Percentiles rank a stretch among this genome's conserved stretches.
These are phyloP conservation scores for Ilex paraguariensis DNA, from an alignment of 305 asterid species.

Conservation along the genomic window DNA sequence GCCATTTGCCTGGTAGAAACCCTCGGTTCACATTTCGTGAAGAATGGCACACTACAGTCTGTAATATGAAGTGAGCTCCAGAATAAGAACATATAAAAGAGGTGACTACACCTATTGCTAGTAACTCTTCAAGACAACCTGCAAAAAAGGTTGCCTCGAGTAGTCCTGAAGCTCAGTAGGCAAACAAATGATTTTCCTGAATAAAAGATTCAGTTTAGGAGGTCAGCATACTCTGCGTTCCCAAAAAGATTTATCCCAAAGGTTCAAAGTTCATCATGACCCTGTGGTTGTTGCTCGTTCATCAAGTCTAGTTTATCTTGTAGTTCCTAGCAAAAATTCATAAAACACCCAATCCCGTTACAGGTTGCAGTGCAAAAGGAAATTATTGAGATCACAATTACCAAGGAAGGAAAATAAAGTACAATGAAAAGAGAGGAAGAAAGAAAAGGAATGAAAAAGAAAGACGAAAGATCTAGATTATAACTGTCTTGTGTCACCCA, in stretches of 20 bases:
- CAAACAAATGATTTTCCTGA: neutral
- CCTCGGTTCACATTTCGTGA: neutral
- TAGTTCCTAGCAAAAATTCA: conserved; percentile 46
- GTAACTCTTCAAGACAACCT: neutral
- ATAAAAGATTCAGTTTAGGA: too few relatives aligned
- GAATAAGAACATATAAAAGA: neutral
- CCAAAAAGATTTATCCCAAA: neutral
- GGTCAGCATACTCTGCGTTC: neutral
- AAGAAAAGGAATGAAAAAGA: neutral
- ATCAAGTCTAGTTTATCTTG: conserved; percentile 57
- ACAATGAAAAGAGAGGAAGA: neutral
- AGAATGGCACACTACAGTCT: neutral
- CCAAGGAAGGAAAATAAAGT: neutral
- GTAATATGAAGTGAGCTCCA: neutral
- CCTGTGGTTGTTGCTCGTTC: conserved; percentile 52
- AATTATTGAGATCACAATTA: neutral
- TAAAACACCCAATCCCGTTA: too few relatives aligned
- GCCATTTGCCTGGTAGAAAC: neutral
- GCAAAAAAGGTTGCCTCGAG: neutral
- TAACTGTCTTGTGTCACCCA: too few relatives aligned
- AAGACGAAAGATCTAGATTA: neutral
- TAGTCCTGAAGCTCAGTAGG: neutral
- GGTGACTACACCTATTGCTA: neutral
- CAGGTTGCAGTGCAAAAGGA: too few relatives aligned
- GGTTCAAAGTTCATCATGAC: conserved; percentile 76